These are phyloP conservation scores for Pythium sukuiense DNA, from an alignment of 352 stramenopile genomes.

Conservation along the genomic window DNA sequence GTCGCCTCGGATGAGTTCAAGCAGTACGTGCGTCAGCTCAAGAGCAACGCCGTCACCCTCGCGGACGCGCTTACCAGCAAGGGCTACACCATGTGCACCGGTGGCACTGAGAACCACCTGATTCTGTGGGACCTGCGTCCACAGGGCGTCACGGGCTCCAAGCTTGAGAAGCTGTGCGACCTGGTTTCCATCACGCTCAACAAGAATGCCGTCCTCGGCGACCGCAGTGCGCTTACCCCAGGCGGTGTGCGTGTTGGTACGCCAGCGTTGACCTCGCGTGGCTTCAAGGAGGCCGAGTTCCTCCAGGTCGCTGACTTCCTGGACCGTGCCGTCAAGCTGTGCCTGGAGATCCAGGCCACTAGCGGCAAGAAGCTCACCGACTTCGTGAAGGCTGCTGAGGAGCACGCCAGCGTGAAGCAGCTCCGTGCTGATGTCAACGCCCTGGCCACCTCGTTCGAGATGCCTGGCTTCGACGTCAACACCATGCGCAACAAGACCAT, in stretches of 20 bases:
- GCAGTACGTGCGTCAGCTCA: slow-evolving; percentile 93
- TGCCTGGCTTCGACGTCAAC: slow-evolving; percentile 94
- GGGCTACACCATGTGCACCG: slow-evolving; percentile 96
- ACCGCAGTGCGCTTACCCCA: slow-evolving; percentile 93
- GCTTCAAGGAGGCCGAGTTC: slow-evolving; percentile 97
- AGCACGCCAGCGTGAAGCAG: slow-evolving; percentile 86
- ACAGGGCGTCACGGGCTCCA: slow-evolving; percentile 95
- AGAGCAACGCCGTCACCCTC: slow-evolving; percentile 95
- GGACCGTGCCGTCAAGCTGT: slow-evolving; percentile 93
- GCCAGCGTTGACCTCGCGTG: slow-evolving; percentile 96
- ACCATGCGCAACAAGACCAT: slow-evolving; percentile 90
- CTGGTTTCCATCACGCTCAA: slow-evolving; percentile 98
- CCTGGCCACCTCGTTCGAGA: slow-evolving; percentile 94
- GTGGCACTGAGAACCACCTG: slow-evolving; percentile 99
- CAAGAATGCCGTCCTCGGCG: slow-evolving; percentile 98
- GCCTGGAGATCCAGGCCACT: slow-evolving; percentile 90
- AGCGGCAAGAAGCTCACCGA: slow-evolving; percentile 93
- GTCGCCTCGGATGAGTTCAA: slow-evolving; percentile 96
- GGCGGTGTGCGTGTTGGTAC: slow-evolving; percentile 96
- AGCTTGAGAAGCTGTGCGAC: slow-evolving; percentile 99
- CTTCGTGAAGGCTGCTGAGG: slow-evolving; percentile 88
- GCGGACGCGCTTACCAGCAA: slow-evolving; percentile 89
- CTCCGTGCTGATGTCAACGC: slow-evolving; percentile 91
- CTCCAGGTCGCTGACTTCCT: slow-evolving; percentile 95
- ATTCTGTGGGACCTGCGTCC: slow-evolving; percentile 98